These are phyloP conservation scores for Naganishia liquefaciens DNA, from an alignment of 1,284 basidiomycete species.

Conservation along the genomic window DNA sequence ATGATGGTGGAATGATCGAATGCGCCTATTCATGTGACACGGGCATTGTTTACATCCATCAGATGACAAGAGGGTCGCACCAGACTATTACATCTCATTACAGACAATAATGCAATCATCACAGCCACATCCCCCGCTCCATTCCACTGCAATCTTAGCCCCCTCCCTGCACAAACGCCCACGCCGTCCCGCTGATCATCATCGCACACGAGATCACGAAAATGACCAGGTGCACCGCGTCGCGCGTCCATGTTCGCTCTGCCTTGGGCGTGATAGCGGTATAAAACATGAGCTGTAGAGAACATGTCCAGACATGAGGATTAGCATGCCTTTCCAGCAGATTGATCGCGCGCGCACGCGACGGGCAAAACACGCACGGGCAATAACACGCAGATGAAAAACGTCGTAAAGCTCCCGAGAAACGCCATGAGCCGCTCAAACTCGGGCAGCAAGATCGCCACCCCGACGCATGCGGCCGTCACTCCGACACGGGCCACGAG, in stretches of 20 bases:
- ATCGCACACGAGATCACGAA: slow-evolving; percentile 64
- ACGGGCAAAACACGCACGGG: slow-evolving; percentile 58
- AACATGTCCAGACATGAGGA: too few species aligned
- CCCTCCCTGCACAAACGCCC: slow-evolving; percentile 61
- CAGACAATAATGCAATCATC: too few species aligned
- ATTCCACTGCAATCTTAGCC: background rate
- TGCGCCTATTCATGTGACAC: slow-evolving; percentile 2
- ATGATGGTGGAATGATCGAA: background rate
- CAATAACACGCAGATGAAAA: slow-evolving; percentile 77
- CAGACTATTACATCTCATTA: background rate
- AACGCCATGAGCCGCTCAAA: slow-evolving; percentile 82
- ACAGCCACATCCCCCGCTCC: background rate
- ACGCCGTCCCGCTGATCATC: slow-evolving; percentile 75
- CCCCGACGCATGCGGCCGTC: slow-evolving; percentile 42
- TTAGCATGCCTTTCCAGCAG: too few species aligned
- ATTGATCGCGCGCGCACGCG: too few species aligned
- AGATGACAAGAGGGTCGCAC: too few species aligned
- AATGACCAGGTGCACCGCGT: slow-evolving; percentile 60
- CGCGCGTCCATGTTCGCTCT: slow-evolving; percentile 53
- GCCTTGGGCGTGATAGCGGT: slow-evolving; percentile 42
- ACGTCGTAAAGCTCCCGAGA: slow-evolving; percentile 81
- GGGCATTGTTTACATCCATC: background rate
- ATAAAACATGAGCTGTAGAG: slow-evolving; percentile 46
- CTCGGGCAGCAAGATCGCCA: slow-evolving; percentile 48
- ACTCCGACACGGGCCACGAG: slow-evolving; percentile 44